Percentiles rank a stretch among this genome's conserved stretches.
These are phyloP conservation scores for Rhododendron williamsianum DNA, from an alignment of 148 eudicot genomes.

Conservation along the genomic window DNA sequence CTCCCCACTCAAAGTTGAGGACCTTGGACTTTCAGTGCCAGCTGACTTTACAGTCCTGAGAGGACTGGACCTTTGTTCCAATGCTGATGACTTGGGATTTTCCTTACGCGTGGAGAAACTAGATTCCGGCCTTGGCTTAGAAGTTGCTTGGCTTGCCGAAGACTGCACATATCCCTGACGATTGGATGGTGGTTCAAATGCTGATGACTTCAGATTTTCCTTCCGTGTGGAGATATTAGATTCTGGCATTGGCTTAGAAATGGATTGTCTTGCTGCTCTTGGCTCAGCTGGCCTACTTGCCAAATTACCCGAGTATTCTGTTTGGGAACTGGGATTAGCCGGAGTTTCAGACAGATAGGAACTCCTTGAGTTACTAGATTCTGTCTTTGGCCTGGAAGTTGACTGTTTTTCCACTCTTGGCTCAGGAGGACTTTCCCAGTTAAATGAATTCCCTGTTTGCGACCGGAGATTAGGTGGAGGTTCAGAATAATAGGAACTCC, in stretches of 20 bases:
- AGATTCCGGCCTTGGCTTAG: slow-evolving; percentile 23
- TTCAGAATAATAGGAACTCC: slow-evolving; percentile 19
- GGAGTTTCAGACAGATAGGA: slow-evolving; percentile 1
- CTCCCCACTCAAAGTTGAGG: slow-evolving; percentile 19
- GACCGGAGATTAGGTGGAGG: slow-evolving; percentile 18
- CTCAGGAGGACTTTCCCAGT: slow-evolving; percentile 12
- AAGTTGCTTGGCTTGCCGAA: slow-evolving; percentile 17
- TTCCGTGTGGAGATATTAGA: slow-evolving; percentile 19
- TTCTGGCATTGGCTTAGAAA: slow-evolving; percentile 20
- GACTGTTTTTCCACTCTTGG: slow-evolving; percentile 19
- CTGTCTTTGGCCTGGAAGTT: slow-evolving; percentile 20
- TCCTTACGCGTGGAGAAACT: slow-evolving; percentile 18
- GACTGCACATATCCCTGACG: neutral
- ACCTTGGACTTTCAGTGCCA: slow-evolving; percentile 19
- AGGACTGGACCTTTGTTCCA: slow-evolving; percentile 25
- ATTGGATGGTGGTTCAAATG: slow-evolving; percentile 24
- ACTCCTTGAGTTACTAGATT: slow-evolving; percentile 21
- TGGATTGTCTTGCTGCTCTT: slow-evolving; percentile 18
- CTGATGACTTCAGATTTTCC: slow-evolving; percentile 21
- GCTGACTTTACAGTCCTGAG: slow-evolving; percentile 7
- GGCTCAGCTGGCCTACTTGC: slow-evolving; percentile 16
- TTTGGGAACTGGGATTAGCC: slow-evolving; percentile 10
- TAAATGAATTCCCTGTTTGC: slow-evolving; percentile 17
- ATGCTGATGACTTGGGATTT: slow-evolving; percentile 20
- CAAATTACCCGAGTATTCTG: slow-evolving; percentile 6